phyloP scores from a whole-genome alignment of 257 asterid genomes.

The Salvia hispanica region DNA sequence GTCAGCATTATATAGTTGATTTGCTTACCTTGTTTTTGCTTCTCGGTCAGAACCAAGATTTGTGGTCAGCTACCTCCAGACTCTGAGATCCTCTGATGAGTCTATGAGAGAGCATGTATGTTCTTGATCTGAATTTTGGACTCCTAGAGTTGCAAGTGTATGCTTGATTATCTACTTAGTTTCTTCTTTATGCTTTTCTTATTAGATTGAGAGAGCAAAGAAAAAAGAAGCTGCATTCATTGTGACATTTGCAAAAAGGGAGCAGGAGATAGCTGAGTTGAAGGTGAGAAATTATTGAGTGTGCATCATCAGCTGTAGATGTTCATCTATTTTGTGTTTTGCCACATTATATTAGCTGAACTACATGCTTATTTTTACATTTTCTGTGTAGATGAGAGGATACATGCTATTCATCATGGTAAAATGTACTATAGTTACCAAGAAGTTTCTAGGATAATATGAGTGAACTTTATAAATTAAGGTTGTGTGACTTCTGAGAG shows the following conservation, averaged over 20 bases:
- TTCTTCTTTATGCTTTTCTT: slow-evolving; percentile 23
- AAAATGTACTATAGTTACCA: background rate
- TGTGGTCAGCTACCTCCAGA: slow-evolving; percentile 69
- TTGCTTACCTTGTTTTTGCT: background rate
- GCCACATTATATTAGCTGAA: slow-evolving; percentile 8
- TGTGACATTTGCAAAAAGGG: slow-evolving; percentile 94
- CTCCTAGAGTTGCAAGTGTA: slow-evolving; percentile 8
- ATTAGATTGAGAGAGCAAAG: slow-evolving; percentile 90
- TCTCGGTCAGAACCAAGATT: slow-evolving; percentile 60
- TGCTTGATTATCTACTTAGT: slow-evolving; percentile 16
- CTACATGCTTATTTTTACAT: slow-evolving; percentile 9
- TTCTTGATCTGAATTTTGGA: background rate
- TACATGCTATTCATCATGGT: background rate
- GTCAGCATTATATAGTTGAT: background rate
- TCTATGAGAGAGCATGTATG: slow-evolving; percentile 90
- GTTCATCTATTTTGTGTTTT: background rate
- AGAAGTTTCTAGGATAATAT: slow-evolving; percentile 1
- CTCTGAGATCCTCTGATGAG: slow-evolving; percentile 86
- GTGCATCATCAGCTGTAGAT: background rate
- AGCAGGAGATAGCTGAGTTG: slow-evolving; percentile 98
- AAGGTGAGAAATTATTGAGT: slow-evolving; percentile 55
- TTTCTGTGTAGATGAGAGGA: background rate
- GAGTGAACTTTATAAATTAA: slow-evolving; percentile 3
- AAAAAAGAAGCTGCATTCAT: slow-evolving; percentile 97
- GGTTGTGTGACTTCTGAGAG: slow-evolving; percentile 11